Conservation (phyloP, 371 early-diverging fungal species). For the Circinella umbellata region DNA sequence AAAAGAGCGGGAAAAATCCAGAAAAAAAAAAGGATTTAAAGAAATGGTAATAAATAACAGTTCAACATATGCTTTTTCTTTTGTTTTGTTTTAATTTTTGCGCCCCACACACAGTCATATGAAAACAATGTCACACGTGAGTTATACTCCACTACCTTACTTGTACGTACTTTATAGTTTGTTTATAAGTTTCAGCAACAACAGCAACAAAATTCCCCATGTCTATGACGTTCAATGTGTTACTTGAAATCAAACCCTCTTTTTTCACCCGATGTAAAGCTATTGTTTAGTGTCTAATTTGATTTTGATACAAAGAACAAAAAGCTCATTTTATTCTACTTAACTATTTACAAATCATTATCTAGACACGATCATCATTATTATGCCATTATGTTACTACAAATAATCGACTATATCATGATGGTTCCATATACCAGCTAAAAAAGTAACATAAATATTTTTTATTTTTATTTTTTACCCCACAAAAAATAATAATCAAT, state of each 20-base stretch:
- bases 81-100: not conserved
- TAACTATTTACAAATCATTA: too few relatives aligned
- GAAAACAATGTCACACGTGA: constrained; percentile 13
- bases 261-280: too few relatives aligned
- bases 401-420: constrained; percentile 4
- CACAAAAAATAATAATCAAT: not conserved
- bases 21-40: too few relatives aligned
- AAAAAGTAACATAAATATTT: too few relatives aligned
- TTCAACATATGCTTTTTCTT: constrained; percentile 3
- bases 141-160: not conserved
- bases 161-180: not conserved
- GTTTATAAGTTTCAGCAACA: not conserved
- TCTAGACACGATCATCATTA: too few relatives aligned
- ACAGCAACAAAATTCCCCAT: not conserved
- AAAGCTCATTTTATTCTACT: too few relatives aligned
- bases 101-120: constrained; percentile 14
- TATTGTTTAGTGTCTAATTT: not conserved
- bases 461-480: not conserved
- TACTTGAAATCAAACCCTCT: not conserved
- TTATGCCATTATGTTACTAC: not conserved
- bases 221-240: not conserved
- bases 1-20: not conserved
- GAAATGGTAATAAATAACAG: not conserved
- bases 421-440: constrained; percentile 13
- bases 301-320: not conserved